Conservation (phyloP, 352 stramenopile genomes). For the Pythium folliculosum region DNA sequence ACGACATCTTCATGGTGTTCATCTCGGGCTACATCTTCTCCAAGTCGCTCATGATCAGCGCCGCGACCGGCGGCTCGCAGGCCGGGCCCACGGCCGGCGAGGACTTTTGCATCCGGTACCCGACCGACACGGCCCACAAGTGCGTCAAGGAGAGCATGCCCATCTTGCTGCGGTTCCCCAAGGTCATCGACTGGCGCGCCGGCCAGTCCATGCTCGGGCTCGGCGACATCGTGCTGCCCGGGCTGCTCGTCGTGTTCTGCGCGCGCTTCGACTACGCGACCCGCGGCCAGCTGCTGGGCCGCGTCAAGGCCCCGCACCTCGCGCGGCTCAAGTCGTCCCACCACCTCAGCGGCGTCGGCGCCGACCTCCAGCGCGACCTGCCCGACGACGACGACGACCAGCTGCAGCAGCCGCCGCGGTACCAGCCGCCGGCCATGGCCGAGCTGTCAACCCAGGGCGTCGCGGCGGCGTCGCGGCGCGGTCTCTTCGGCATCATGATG, state of each 20-base stretch:
- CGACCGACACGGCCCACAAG: slow-evolving; percentile 54
- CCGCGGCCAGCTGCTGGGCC: slow-evolving; percentile 65
- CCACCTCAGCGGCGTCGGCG: slow-evolving; percentile 6
- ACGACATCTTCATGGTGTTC: slow-evolving; percentile 98
- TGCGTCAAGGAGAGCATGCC: slow-evolving; percentile 88
- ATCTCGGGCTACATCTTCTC: slow-evolving; percentile 90
- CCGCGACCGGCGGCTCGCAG: slow-evolving; percentile 86
- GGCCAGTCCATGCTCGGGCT: slow-evolving; percentile 94
- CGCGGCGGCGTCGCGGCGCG: slow-evolving; percentile 35
- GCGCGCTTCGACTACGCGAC: slow-evolving; percentile 93
- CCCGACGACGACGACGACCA: neutral
- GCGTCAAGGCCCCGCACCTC: slow-evolving; percentile 49
- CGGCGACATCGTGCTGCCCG: slow-evolving; percentile 96
- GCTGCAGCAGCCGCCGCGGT: neutral
- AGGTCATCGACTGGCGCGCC: slow-evolving; percentile 92
- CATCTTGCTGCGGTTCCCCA: slow-evolving; percentile 94
- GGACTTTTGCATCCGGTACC: slow-evolving; percentile 78
- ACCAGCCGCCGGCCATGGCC: slow-evolving; percentile 26
- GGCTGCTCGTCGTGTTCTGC: slow-evolving; percentile 95
- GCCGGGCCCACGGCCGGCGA: slow-evolving; percentile 39
- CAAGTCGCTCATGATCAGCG: slow-evolving; percentile 95
- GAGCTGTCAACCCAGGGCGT: slow-evolving; percentile 43
- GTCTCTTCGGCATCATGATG: slow-evolving; percentile 82
- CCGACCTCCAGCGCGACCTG: neutral
- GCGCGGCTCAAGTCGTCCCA: slow-evolving; percentile 43